Evolutionary conservation across 2,329 filamentous ascomycete genomes (phyloP), one percentile per base, ranked within the genome.

Genomic region (Colletotrichum aenigma): DNA sequence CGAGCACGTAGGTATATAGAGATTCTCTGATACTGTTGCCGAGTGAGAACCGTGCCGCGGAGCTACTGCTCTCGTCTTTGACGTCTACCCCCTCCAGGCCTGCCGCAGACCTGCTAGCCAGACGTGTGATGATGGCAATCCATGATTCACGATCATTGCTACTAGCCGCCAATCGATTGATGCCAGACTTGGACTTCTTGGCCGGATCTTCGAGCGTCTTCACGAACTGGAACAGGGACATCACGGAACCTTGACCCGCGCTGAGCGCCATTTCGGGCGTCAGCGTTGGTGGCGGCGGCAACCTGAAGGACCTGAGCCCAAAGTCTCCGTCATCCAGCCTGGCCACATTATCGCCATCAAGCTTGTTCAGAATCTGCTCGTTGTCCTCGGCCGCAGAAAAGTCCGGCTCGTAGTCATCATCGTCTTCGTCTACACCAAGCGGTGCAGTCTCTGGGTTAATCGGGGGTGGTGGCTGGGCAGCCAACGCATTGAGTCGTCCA

Each of bases 321-420:
- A 96, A 88, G 28, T 86, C 83, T 2, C 91, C 87, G 21, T 91
- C 83, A 30, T 88, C 86, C 4, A 87, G 83, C 30, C 89, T 83
- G 6, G 89, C 82, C 56, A 82, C n/a, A n/a, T 81, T 81, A 32
- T 83, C 83, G 76, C 91, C 91, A 81, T 96, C 94, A 16, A 95
- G 88, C 81, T 94, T 94, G 83, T 96, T 95, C 65, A 94, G 85
- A 36, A 95, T 93, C 81, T 96, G 94, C 80, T 96, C 94, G 1
- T 91, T 91, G 78, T 95, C 93, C 83, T 97, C 95, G 43, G 92
- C 91, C 10, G 94, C 90, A 75, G 93, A 92, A 79, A 95, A 96
- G 81, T 97, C 94, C 0, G 96, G 96, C 80, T 98, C 96, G 81
- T 98, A 98, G 74, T 88, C 86, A 60, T 98, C 95, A 24, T 98